Evolutionary conservation across 2,329 filamentous ascomycete genomes (phyloP), one percentile per base, ranked within the genome.

Genomic region (Phialemonium atrogriseum): DNA sequence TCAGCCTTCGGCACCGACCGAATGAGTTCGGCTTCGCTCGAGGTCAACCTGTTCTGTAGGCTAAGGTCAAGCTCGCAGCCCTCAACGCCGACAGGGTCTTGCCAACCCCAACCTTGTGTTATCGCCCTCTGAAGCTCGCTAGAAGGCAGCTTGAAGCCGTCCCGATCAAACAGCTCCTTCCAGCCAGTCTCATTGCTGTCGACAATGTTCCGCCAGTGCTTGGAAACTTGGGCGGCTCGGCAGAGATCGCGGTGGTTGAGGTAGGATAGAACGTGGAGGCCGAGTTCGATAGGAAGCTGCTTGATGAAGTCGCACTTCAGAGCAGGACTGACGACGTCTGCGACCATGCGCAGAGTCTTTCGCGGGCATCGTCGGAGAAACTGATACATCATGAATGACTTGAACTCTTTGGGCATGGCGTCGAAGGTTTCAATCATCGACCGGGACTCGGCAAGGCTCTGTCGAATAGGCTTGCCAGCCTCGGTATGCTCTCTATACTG

Each of bases 361-460:
- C 93, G 83, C 5, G 86, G 77, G 50, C 88, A 96, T 27, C 91
- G 74, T 35, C 85, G 80, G 16, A 98, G 70, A 34, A 98, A 77
- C 52, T 98, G 89, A 52, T 93, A 96, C 78, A 98, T 94, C 60
- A 98, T 80, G 51, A 94, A 94, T 0, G 83, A 84, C 59, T 98
- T 91, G 73, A 98, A 78, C 47, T 91, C 82, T 26, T 84, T 77
- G 2, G 89, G 87, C 70, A 98, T 83, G 6, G 82, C 74, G 53
- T 96, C 89, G 47, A 96, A 98, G 3, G 80, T 79, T 45, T 94
- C 84, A 11, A 98, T 62, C 68, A 98, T 84, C 11, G 70, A 74
- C 7, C 84, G 84, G n/a, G 89, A 83, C 46, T 93, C 84, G 59
- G 88, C 73, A 13, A 89, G 55, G 13, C 51, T 55, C n/a, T n/a